Conservation (phyloP, 225 moss, liverwort and hornwort species). For the Antitrichia curtipendula region DNA sequence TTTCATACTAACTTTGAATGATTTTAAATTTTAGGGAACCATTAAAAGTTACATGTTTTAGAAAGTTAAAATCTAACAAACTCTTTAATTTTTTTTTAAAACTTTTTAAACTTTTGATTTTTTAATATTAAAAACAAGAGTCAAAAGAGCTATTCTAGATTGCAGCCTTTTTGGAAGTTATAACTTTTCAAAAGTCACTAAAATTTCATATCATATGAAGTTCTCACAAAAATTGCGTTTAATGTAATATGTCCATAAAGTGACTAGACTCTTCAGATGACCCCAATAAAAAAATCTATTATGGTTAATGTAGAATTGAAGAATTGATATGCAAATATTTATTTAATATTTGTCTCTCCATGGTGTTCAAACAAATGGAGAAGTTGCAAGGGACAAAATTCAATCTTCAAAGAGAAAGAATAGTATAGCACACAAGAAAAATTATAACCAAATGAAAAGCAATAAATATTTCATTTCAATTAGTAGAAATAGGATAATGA, state of each 20-base stretch:
- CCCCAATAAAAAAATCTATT: accelerated
- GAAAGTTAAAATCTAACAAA: not conserved
- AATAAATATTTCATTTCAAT: not conserved
- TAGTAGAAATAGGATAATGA: not conserved
- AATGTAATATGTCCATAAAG: not conserved
- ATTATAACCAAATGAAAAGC: not conserved
- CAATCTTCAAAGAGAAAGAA: accelerated
- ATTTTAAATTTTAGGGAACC: not conserved
- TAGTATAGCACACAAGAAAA: not conserved
- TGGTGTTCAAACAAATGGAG: accelerated
- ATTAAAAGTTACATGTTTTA: not conserved
- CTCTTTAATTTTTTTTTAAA: no score
- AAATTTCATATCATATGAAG: not conserved
- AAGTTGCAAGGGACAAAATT: not conserved
- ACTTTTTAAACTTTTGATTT: no score
- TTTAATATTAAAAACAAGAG: not conserved
- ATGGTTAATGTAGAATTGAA: not conserved
- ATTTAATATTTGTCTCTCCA: not conserved
- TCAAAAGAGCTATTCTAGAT: not conserved
- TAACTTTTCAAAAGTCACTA: not conserved
- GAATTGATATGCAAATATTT: not conserved
- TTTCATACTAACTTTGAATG: not conserved
- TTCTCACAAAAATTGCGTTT: not conserved
- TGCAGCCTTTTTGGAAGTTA: not conserved
- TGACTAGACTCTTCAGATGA: not conserved